A percentile compares a stretch with the other conserved stretches of the same genome.
phyloP scores from a whole-genome alignment of 306 rosid species.

The Rosa persica region DNA sequence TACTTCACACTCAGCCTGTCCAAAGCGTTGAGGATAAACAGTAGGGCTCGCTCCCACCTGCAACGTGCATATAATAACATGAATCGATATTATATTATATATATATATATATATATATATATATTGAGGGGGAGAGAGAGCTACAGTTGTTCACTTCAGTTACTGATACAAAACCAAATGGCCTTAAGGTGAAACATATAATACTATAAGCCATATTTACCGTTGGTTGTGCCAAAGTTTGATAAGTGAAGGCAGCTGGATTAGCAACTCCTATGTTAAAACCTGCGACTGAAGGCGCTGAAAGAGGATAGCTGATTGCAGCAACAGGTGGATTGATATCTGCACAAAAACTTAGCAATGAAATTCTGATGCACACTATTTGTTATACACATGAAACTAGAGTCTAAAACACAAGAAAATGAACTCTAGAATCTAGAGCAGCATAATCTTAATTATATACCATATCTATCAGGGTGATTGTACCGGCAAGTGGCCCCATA shows the following conservation, averaged over 20 bases:
- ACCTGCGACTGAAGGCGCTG: constrained; percentile 59
- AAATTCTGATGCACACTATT: background rate
- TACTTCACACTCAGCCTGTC: constrained; percentile 91
- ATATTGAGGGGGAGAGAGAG: background rate
- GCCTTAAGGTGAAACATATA: background rate
- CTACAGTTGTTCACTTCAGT: background rate
- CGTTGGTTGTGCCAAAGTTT: constrained; percentile 65
- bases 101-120: too few species aligned
- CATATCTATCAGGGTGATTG: constrained; percentile 86
- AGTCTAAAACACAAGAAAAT: background rate
- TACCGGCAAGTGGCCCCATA: constrained; percentile 88
- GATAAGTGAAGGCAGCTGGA: constrained; percentile 71
- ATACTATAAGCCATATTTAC: constrained; percentile 43
- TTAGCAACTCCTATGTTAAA: constrained; percentile 64
- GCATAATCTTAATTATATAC: constrained; percentile 49
- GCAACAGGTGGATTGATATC: constrained; percentile 56
- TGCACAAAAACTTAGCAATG: constrained; percentile 36
- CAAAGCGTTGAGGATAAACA: constrained; percentile 85
- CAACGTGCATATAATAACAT: constrained; percentile 38
- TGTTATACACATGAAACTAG: constrained; percentile 16
- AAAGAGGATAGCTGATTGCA: constrained; percentile 53
- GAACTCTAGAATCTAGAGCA: constrained; percentile 27
- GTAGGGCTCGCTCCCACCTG: constrained; percentile 62
- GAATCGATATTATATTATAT: background rate
- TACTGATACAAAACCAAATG: background rate